Conservation (phyloP, 768 basidiomycete species). For the Pluteus cervinus region DNA sequence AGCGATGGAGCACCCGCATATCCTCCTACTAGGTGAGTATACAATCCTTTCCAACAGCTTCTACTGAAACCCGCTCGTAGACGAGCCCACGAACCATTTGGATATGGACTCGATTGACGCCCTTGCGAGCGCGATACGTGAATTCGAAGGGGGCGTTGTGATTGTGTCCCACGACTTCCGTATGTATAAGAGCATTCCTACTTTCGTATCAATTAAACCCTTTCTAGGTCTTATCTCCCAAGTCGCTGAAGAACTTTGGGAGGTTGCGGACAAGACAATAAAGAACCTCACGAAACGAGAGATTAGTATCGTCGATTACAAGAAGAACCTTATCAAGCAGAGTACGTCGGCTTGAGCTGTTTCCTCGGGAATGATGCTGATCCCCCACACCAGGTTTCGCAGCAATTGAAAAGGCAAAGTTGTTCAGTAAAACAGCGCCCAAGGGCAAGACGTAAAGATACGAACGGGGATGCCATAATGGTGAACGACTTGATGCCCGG, state of each 20-base stretch:
- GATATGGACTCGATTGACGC: constrained; percentile 99
- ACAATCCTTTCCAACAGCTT: constrained; percentile 2
- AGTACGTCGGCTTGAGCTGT: constrained; percentile 51
- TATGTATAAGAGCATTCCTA: constrained; percentile 30
- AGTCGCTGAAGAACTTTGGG: constrained; percentile 99
- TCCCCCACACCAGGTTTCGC: constrained; percentile 49
- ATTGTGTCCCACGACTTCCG: constrained; percentile 99
- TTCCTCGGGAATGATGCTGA: background rate
- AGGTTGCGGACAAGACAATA: constrained; percentile 92
- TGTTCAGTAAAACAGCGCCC: constrained; percentile 78
- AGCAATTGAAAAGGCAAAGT: constrained; percentile 89
- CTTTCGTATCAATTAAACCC: background rate
- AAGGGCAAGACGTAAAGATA: constrained; percentile 57
- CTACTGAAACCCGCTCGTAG: constrained; percentile 26
- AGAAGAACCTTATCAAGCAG: constrained; percentile 76
- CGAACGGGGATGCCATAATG: too few relatives aligned
- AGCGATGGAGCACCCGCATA: constrained; percentile 96
- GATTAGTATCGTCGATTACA: constrained; percentile 91
- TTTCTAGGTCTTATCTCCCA: constrained; percentile 83
- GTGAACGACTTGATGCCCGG: too few relatives aligned
- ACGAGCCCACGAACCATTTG: constrained; percentile 96
- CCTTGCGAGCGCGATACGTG: constrained; percentile 91
- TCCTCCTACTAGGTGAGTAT: constrained; percentile 71
- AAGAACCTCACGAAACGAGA: constrained; percentile 87
- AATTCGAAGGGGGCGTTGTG: constrained; percentile 96